These are phyloP conservation scores for Durotheca rogersii DNA, from an alignment of 495 filamentous ascomycete genomes.

Conservation along the genomic window DNA sequence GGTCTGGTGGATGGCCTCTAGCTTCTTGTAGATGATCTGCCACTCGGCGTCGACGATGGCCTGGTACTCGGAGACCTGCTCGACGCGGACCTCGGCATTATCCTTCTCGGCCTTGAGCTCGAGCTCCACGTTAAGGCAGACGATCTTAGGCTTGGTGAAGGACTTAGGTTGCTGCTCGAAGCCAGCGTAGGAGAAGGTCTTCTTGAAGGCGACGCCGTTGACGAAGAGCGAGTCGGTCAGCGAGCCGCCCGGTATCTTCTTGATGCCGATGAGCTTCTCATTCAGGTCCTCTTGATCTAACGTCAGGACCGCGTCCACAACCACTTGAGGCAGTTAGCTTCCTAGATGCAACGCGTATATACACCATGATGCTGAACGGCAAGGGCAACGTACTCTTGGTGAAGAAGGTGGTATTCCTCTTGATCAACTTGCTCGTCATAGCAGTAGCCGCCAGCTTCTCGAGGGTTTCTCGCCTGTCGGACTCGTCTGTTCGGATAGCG, in stretches of 20 bases:
- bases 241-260: constrained; percentile 95
- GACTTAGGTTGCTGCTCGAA: constrained; percentile 99
- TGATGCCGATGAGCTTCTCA: constrained; percentile 96
- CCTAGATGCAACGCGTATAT: constrained; percentile 13
- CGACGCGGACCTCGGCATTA: constrained; percentile 95
- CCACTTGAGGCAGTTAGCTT: constrained; percentile 66
- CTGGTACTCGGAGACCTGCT: constrained; percentile 98
- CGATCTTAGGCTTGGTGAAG: constrained; percentile 89
- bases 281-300: constrained; percentile 96
- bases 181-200: constrained; percentile 98
- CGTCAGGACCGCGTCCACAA: constrained; percentile 95
- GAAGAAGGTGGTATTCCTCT: constrained; percentile 95
- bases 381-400: constrained; percentile 76
- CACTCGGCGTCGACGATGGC: constrained; percentile 98
- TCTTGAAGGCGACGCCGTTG: constrained; percentile 98
- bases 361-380: neutral
- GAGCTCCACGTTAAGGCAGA: constrained; percentile 95
- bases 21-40: constrained; percentile 99
- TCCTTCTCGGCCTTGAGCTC: constrained; percentile 99
- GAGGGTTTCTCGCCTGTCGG: constrained; percentile 86
- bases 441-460: constrained; percentile 90
- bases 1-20: constrained; percentile 88
- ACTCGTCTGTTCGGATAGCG: constrained; percentile 79
- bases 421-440: constrained; percentile 99
- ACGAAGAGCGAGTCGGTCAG: constrained; percentile 96